Evolutionary conservation across 2,329 filamentous ascomycete species (phyloP), one percentile per base, ranked within the genome.

Genomic region (Trichoderma oligosporum): DNA sequence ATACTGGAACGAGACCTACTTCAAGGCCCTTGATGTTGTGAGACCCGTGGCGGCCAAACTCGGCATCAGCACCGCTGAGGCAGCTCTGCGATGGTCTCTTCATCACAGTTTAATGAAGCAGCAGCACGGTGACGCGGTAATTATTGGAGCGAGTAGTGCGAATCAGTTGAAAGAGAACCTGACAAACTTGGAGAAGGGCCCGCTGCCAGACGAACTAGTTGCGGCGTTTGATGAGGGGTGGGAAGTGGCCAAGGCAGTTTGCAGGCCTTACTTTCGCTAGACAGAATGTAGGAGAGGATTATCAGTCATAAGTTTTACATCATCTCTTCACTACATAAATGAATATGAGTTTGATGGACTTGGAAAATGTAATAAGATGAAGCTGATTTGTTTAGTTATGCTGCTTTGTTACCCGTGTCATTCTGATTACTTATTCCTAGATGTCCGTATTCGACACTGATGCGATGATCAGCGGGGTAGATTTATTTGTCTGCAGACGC

Each of bases 1-100:
- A 33, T 60, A 58, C 45, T 60, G 51, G 59, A 60, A 58, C 9
- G 49, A 60, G 20, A 46, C 48, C 1, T 58, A 58, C 38, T 60
- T 60, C 51, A 51, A 51, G 31, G 59, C 59, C 3, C 20, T 60
- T 3, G 48, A 60, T 11, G 14, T 53, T 24, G 44, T 59, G 27
- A 44, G 54, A 8, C 58, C 58, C 3, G 53, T 27, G 4, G 54
- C 58, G 3, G 53, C 42, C 18, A 52, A 57, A 54, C 46, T 46
- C 2, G 53, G 58, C 2, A 52, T 60, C 25, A 22, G 24, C 7
- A 53, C 42, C 7, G 53, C 54, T 6, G 58, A 60, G 54, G 58
- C 47, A 12, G 58, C 58, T 20, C 42, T 60, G 18, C 25, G 58
- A 41, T 60, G 58, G 58, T 52, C 39, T 20, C 6, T 36, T 29